Base-by-base conservation (phyloP, 2,329 filamentous ascomycete genomes). In the Zalaria obscura region DNA sequence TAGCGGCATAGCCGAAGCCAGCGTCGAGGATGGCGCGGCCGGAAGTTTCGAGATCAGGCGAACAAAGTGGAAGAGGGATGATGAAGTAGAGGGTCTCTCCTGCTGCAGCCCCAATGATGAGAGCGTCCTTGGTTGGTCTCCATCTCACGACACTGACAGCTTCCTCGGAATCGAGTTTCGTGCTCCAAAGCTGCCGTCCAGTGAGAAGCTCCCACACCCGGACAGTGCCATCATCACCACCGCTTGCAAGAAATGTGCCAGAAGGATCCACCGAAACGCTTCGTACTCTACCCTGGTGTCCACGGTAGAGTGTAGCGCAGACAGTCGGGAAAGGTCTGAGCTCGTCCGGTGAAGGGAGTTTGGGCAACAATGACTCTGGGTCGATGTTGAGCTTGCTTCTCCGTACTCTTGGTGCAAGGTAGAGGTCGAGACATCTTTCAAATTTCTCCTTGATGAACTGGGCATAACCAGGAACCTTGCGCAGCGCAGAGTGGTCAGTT, bases 311-410 rank as follows among this genome's bases (percentile, higher is more conserved):
- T 4, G 86, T 85, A 36, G 88, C 83, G 52, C 84, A 89, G 5
- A 85, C 78, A 0, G 88, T 94, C 9, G 91, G 91, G 70, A 96
- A 98, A 2, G 91, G 91, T 55, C 86, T 86, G 43, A 98, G 72
- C 55, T 98, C 89, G 53, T 94, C 85, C 1, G 91, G 89, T 45
- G 83, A 84, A 5, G 93, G 91, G 5, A 98, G 71, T 60, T 95
- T 95, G 8, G 91, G 89, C 31, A 98, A 73, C 39, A 98, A 69
- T 32, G 86, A 93, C 60, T 83, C 83, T 3, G 91, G 91, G 54
- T 98, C 91, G 55, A 98, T 96, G 64, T 96, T 94, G 55, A 98
- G 76, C 61, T 88, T 83, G 67, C 88, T 95, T 60, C 93, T 83
- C 45, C 89, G 78, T 43, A 98, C 78, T 55, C 91, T 75, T 37